phyloP scores from a whole-genome alignment of 768 basidiomycete species.

The Sarcomyxa edulis region DNA sequence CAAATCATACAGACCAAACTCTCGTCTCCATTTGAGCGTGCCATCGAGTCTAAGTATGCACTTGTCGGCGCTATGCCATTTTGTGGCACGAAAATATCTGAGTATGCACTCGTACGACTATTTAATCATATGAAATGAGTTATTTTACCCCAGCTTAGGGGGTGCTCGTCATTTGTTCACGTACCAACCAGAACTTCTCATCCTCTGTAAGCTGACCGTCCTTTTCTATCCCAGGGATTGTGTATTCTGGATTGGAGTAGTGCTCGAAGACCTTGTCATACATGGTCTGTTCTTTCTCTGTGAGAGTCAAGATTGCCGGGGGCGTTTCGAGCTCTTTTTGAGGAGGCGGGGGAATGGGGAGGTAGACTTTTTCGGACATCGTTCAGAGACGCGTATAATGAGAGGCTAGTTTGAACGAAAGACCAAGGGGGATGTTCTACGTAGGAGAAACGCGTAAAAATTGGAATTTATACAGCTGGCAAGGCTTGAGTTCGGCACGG shows the following conservation, averaged over 20 bases:
- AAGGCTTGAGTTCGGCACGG: too few species aligned
- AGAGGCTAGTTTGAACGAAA: not conserved
- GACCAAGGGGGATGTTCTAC: too few species aligned
- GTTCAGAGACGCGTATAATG: too few species aligned
- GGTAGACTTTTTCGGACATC: slow-evolving; percentile 25
- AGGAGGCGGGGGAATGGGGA: slow-evolving; percentile 26
- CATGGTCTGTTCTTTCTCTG: slow-evolving; percentile 40
- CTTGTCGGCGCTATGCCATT: slow-evolving; percentile 53
- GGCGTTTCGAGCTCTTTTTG: slow-evolving; percentile 22
- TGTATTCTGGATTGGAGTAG: slow-evolving; percentile 49
- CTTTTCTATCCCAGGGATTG: slow-evolving; percentile 40
- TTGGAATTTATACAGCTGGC: too few species aligned
- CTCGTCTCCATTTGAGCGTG: slow-evolving; percentile 76
- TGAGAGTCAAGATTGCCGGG: slow-evolving; percentile 31
- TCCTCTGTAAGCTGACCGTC: slow-evolving; percentile 49
- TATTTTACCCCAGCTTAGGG: too few species aligned
- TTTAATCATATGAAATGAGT: too few species aligned
- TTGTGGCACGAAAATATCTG: slow-evolving; percentile 74
- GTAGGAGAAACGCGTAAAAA: too few species aligned
- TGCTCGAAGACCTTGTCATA: slow-evolving; percentile 53
- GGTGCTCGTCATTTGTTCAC: too few species aligned
- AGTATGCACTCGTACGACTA: slow-evolving; percentile 66
- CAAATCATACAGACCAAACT: slow-evolving; percentile 65
- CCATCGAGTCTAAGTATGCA: slow-evolving; percentile 64
- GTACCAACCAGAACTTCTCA: slow-evolving; percentile 70